Evolutionary conservation across 169 alveolate genomes (phyloP), one percentile per base, ranked within the genome.

Genomic region (Plasmodium coatneyi): DNA sequence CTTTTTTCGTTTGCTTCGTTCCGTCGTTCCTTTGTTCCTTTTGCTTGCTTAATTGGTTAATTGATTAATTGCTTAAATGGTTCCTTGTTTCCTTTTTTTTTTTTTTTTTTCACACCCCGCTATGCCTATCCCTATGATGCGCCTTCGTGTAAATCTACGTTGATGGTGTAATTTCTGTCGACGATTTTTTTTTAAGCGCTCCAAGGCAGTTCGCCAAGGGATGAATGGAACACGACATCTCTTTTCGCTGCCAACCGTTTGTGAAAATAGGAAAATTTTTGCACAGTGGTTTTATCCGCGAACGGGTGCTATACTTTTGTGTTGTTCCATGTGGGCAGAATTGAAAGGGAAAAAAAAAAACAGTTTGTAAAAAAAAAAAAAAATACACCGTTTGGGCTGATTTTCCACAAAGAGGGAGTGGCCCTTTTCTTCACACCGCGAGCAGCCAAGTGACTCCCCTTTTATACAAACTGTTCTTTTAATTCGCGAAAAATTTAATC

Each of bases 241-340:
- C 60, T 14, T 6, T 14, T 49, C 22, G 7, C 60, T 49, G 60
- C 22, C 60, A 49, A 22, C 6, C 10, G 36, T 22, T 25, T 5
- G 76, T 66, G 76, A 66, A 22, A 66, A 66, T 66, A 66, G 76
- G 76, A 66, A 66, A 66, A 66, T 66, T 19, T 10, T 66, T 66
- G 36, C 76, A 66, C 41, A 66, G 36, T 19, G 14, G 41, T 1
- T 19, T 66, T 28, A 66, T 22, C 76, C 30, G 10, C 76, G 6
- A 19, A 1, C 7, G 60, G 34, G 30, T 66, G n/a, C 76, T 66
- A 66, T 66, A 66, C 5, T 66, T 66, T 25, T 19, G 76, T 22
- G 76, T 66, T 19, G 76, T 66, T 66, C 39, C 39, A 66, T 16
- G 16, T 19, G 36, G 36, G 36, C 3, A 66, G 76, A 66, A 66